phyloP scores from a whole-genome alignment of 805 yeast genomes.

The Zygosaccharomyces bailii region DNA sequence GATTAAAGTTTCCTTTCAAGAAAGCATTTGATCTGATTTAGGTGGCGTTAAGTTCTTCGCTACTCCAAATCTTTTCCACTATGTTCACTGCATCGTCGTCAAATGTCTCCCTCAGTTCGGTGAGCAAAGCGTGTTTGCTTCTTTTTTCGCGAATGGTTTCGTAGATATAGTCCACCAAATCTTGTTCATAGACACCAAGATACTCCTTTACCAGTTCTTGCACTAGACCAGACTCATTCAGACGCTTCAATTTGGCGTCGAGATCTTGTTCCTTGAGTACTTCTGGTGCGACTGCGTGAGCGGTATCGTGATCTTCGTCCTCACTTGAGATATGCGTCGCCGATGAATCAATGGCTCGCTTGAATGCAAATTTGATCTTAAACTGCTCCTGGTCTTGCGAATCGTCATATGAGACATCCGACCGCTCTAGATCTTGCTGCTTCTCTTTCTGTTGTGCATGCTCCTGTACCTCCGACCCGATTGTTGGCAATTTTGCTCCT shows the following conservation, averaged over 20 bases:
- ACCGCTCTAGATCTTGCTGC: no score
- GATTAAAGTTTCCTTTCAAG: background rate
- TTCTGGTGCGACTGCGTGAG: slow-evolving; percentile 8
- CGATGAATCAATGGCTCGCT: slow-evolving; percentile 22
- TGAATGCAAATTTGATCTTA: slow-evolving; percentile 29
- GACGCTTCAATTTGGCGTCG: slow-evolving; percentile 13
- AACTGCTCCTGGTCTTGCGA: slow-evolving; percentile 13
- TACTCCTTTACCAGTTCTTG: slow-evolving; percentile 34
- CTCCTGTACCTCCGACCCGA: background rate
- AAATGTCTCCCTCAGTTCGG: slow-evolving; percentile 33
- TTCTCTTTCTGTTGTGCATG: background rate
- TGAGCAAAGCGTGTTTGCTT: slow-evolving; percentile 21
- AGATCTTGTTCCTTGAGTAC: slow-evolving; percentile 18
- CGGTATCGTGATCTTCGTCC: slow-evolving; percentile 4
- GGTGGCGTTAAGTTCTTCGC: slow-evolving; percentile 15
- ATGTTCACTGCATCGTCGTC: slow-evolving; percentile 33
- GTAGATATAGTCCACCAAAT: slow-evolving; percentile 32
- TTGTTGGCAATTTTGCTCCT: background rate
- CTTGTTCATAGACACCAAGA: slow-evolving; percentile 34
- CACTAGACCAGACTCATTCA: slow-evolving; percentile 23
- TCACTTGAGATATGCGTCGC: slow-evolving; percentile 1
- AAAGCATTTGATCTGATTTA: background rate
- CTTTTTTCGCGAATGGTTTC: slow-evolving; percentile 29
- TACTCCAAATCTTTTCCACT: slow-evolving; percentile 32
- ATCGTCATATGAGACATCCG: slow-evolving; percentile 6